Evolutionary conservation across 371 early-diverging fungal genomes (phyloP), one percentile per base, ranked within the genome.

Genomic region (Lichtheimia ornata): DNA sequence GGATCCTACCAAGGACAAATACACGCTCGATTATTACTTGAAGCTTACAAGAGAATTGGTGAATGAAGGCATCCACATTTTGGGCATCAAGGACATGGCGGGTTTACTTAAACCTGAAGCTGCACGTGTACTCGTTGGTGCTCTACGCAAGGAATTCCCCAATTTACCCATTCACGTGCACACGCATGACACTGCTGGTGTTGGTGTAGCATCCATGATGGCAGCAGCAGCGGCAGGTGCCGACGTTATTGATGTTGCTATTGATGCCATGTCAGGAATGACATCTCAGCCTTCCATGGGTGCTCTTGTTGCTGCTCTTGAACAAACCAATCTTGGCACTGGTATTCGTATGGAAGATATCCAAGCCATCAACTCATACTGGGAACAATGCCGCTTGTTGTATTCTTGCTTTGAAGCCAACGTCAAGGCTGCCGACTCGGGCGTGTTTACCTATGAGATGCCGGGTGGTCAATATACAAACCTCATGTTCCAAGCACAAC

Each of bases 401-500:
- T 97, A 97, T 85, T 90, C 93, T 63, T 91, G 95, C 79, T 97
- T 97, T 66, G 97, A 97, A 67, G 93, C 93, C 47, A 90, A 90
- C 56, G 90, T 96, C 67, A 88, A 90, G 66, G 84, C 87, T 7
- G 85, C 89, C 6, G 97, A 96, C 67, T 91, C 95, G 4, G 91
- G 93, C 43, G 96, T 97, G 24, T 97, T 95, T 72, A 84, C 86
- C 35, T 94, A 94, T 72, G 96, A 96, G 82, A 96, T 97, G 96
- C 97, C 97, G 50, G 97, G 97, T 55, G 95, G 92, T 40, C 94
- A 97, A 79, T 97, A 96, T 83, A 97, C 97, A 54, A 97, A 97
- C 79, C 73, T 97, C 62, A 86, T 95, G 84, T 97, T 97, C 92
- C 97, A 97, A 78, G 90, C 94, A 40, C 90, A 92, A 66, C 91